phyloP scores from a whole-genome alignment of 2,329 filamentous ascomycete species.

The Aspergillus sclerotialis region DNA sequence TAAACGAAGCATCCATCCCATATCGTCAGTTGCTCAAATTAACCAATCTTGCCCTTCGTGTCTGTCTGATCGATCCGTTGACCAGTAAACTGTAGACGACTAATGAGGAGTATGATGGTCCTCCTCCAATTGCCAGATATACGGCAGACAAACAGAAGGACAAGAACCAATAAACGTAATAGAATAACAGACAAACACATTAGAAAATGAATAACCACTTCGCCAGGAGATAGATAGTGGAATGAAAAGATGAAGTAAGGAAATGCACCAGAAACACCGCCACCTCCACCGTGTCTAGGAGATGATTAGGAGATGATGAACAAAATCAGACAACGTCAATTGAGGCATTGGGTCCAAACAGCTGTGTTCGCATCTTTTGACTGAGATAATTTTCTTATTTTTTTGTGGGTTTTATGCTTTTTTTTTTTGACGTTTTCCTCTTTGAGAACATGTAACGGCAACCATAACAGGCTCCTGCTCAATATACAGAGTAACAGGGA shows the following conservation, averaged over 20 bases:
- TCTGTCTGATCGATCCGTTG: no score
- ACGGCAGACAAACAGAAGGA: constrained; percentile 7
- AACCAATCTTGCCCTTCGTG: constrained; percentile 1
- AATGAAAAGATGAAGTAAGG: constrained; percentile 5
- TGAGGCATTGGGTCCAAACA: constrained; percentile 21
- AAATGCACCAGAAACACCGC: constrained; percentile 33
- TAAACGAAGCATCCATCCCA: constrained; percentile 9
- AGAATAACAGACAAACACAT: constrained; percentile 19
- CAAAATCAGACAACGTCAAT: constrained; percentile 18
- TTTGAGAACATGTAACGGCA: no score
- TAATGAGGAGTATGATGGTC: no score
- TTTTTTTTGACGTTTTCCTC: constrained; percentile 7
- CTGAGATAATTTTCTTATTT: constrained; percentile 12
- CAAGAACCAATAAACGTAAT: constrained; percentile 14
- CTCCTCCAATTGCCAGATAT: no score
- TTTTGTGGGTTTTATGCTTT: constrained; percentile 10
- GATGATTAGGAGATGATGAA: constrained; percentile 24
- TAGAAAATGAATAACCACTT: constrained; percentile 24
- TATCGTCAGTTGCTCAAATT: constrained; percentile 11
- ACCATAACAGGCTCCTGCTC: no score
- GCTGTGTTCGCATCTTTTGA: constrained; percentile 19
- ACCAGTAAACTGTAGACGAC: constrained; percentile 3
- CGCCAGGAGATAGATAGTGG: constrained; percentile 22
- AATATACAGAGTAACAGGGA: not conserved
- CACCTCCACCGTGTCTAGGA: constrained; percentile 30